Evolutionary conservation across 2,329 filamentous ascomycete genomes (phyloP).

Genomic region (Fusarium sp.): DNA sequence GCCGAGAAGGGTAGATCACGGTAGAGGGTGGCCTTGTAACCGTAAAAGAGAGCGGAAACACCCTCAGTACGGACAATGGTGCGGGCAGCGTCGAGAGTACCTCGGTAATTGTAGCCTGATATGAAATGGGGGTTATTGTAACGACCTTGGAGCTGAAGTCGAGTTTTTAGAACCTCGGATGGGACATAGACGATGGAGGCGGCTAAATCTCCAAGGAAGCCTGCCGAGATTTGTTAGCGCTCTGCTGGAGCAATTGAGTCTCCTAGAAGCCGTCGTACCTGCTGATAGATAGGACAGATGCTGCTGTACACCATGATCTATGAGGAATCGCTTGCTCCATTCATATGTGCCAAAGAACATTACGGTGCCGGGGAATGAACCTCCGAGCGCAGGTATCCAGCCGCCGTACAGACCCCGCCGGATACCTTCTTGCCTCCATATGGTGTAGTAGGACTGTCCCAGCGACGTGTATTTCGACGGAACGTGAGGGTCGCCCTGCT

Average conservation of each 20-base stretch:
- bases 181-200: conserved; percentile 95
- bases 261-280: conserved; percentile 59
- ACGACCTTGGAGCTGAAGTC: conserved; percentile 90
- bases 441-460: conserved; percentile 89
- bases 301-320: conserved; percentile 82
- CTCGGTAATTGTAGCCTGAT: conserved; percentile 95
- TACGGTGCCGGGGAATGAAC: conserved; percentile 91
- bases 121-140: conserved; percentile 94
- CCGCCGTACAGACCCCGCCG: conserved; percentile 88
- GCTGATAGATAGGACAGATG: conserved; percentile 85
- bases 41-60: conserved; percentile 84
- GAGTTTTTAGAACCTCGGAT: conserved; percentile 97
- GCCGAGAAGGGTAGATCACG: conserved; percentile 96
- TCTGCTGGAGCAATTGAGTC: not conserved
- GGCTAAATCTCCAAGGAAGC: conserved; percentile 91
- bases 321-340: conserved; percentile 87
- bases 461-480: conserved; percentile 93
- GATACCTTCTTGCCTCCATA: conserved; percentile 90
- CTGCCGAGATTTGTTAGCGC: conserved; percentile 52
- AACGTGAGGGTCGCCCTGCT: conserved; percentile 93
- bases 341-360: conserved; percentile 98
- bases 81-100: conserved; percentile 80
- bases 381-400: conserved; percentile 88
- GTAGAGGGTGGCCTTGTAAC: conserved; percentile 95
- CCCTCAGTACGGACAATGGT: conserved; percentile 88